Evolutionary conservation across 2,329 filamentous ascomycete genomes (phyloP).

Genomic region (Mariannaea elegans): DNA sequence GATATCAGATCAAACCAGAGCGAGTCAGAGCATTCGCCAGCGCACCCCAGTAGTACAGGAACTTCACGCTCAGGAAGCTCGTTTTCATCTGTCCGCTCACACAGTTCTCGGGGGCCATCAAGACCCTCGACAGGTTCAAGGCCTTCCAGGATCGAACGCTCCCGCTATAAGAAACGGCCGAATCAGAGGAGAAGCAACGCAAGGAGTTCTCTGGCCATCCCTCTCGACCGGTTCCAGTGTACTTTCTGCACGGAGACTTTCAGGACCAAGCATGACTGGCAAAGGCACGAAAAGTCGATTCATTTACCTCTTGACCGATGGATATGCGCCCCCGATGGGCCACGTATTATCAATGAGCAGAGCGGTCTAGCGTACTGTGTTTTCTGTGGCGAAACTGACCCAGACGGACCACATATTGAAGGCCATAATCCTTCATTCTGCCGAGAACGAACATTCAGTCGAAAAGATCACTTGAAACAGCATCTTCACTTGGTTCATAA

Average conservation of each 20-base stretch:
- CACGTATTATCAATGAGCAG: not conserved
- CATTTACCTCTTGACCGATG: not conserved
- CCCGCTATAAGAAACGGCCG: not conserved
- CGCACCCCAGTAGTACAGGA: slow-evolving; percentile 12
- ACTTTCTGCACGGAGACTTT: slow-evolving; percentile 7
- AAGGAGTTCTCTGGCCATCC: not conserved
- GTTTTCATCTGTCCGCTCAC: not conserved
- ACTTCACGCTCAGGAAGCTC: slow-evolving; percentile 12
- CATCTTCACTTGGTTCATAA: slow-evolving; percentile 53
- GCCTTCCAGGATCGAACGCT: not conserved
- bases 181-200: not conserved
- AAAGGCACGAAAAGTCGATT: not conserved
- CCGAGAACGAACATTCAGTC: slow-evolving; percentile 53
- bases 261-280: slow-evolving; percentile 6
- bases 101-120: not conserved
- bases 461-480: slow-evolving; percentile 55
- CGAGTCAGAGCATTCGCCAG: slow-evolving; percentile 2
- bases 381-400: not conserved
- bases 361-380: not conserved
- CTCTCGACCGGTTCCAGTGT: slow-evolving; percentile 3
- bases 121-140: not conserved
- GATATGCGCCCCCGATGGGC: not conserved
- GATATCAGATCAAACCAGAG: not conserved
- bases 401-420: not conserved
- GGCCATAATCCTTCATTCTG: not conserved